phyloP scores from a whole-genome alignment of 225 moss, liverwort and hornwort genomes.

The Pseudoscleropodium purum region DNA sequence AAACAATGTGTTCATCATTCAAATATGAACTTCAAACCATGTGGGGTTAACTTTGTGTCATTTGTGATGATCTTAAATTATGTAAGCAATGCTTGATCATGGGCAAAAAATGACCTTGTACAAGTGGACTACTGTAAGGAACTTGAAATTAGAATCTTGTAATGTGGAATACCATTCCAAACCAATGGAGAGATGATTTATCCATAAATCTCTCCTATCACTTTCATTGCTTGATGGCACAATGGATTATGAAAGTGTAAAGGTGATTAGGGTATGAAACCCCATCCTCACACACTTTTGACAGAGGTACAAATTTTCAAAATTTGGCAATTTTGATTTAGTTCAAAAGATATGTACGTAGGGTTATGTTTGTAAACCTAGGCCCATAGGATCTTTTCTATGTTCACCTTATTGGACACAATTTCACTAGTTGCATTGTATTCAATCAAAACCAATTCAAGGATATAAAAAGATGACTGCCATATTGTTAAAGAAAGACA shows the following conservation, averaged over 20 bases:
- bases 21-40: background rate
- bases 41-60: background rate
- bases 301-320: rapidly evolving
- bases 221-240: background rate
- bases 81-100: background rate
- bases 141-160: background rate
- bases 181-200: rapidly evolving
- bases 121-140: background rate
- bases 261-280: background rate
- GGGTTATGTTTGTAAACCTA: background rate
- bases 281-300: rapidly evolving
- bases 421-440: rapidly evolving
- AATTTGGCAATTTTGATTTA: background rate
- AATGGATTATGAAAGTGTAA: background rate
- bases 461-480: background rate
- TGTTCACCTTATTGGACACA: rapidly evolving
- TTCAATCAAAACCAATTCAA: background rate
- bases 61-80: background rate
- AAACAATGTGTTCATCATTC: background rate
- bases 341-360: no score
- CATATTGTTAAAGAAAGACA: background rate
- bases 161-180: background rate
- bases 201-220: background rate
- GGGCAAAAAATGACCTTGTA: background rate
- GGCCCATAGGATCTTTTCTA: rapidly evolving